phyloP scores from a whole-genome alignment of 2,329 filamentous ascomycete species.

The Neoscytalidium dimidiatum region DNA sequence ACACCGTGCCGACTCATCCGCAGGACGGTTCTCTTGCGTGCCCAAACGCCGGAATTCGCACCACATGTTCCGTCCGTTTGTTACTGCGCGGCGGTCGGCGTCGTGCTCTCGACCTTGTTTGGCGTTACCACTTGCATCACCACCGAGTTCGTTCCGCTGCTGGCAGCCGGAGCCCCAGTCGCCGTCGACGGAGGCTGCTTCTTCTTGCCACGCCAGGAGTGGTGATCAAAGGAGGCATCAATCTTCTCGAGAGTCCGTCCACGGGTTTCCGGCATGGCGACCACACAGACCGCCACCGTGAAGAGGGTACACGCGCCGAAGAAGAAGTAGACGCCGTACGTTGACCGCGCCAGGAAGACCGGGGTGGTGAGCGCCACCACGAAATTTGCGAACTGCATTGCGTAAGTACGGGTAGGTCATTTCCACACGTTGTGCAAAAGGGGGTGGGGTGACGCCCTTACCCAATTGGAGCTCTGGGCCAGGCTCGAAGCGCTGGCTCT shows the following conservation, averaged over 20 bases:
- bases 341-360: conserved; percentile 49
- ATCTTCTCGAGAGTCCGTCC: conserved; percentile 53
- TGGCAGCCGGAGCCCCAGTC: not conserved
- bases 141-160: conserved; percentile 2
- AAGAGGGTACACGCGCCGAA: conserved; percentile 31
- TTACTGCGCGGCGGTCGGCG: not conserved
- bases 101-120: not conserved
- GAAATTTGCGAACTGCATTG: conserved; percentile 31
- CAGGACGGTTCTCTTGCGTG: not conserved
- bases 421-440: too few relatives aligned
- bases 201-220: conserved; percentile 9
- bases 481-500: conserved; percentile 57
- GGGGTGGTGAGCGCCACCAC: conserved; percentile 46
- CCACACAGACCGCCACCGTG: conserved; percentile 28
- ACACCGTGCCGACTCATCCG: not conserved
- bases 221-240: conserved; percentile 48
- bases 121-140: not conserved
- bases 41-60: not conserved
- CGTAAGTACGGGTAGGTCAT: not conserved
- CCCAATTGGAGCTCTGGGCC: conserved; percentile 57
- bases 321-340: conserved; percentile 36
- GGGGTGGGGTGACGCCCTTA: conserved; percentile 26
- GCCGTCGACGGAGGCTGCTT: not conserved
- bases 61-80: not conserved
- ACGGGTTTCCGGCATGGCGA: conserved; percentile 55